Conservation (phyloP, 2,329 filamentous ascomycete genomes). For the Orbilia javanica region DNA sequence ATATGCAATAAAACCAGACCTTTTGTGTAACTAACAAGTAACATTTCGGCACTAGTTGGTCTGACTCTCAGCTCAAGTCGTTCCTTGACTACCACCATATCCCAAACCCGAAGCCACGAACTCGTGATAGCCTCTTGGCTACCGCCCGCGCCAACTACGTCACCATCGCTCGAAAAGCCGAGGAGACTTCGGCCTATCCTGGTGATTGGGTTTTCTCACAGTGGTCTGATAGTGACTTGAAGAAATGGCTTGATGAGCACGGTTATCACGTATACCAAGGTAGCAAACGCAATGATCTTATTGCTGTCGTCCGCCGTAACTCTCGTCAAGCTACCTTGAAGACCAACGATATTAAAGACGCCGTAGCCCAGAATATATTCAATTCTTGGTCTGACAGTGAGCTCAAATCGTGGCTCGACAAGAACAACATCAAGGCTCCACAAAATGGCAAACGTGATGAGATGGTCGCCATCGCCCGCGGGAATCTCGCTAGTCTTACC, state of each 20-base stretch:
- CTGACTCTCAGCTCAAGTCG: slow-evolving; percentile 90
- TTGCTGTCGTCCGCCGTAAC: slow-evolving; percentile 91
- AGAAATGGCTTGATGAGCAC: slow-evolving; percentile 86
- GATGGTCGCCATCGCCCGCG: slow-evolving; percentile 87
- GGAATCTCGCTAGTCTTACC: slow-evolving; percentile 80
- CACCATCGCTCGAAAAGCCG: slow-evolving; percentile 77
- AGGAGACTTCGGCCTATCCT: slow-evolving; percentile 85
- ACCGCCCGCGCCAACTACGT: slow-evolving; percentile 86
- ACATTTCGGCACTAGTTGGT: slow-evolving; percentile 73
- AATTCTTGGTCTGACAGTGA: slow-evolving; percentile 90
- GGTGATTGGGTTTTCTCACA: slow-evolving; percentile 87
- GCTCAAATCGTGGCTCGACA: slow-evolving; percentile 92
- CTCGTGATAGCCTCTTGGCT: slow-evolving; percentile 83
- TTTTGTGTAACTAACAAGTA: slow-evolving; percentile 42
- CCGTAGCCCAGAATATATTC: slow-evolving; percentile 84
- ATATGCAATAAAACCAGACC: background rate
- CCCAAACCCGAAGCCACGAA: slow-evolving; percentile 86
- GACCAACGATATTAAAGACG: slow-evolving; percentile 77
- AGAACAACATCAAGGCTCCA: slow-evolving; percentile 88
- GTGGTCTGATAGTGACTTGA: slow-evolving; percentile 73
- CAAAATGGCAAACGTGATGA: slow-evolving; percentile 93
- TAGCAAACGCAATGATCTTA: slow-evolving; percentile 83
- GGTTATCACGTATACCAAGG: slow-evolving; percentile 89
- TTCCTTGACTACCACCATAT: slow-evolving; percentile 92
- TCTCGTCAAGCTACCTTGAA: slow-evolving; percentile 81